A percentile compares a stretch with the other conserved stretches of the same genome.
These are phyloP conservation scores for Cryptococcus sp. DNA, from an alignment of 1,284 basidiomycete genomes.

Conservation along the genomic window DNA sequence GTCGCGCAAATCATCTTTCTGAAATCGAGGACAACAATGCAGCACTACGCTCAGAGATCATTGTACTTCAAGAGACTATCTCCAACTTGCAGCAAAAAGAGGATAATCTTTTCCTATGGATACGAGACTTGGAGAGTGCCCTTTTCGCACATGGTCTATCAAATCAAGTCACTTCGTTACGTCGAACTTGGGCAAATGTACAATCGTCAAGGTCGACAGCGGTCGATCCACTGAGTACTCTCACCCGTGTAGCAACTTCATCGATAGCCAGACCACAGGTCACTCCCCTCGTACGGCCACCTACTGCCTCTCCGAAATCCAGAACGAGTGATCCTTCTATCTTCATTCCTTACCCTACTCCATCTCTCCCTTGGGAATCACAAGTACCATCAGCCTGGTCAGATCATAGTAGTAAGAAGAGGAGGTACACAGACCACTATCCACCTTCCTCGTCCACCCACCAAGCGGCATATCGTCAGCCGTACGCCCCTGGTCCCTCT, in stretches of 20 bases:
- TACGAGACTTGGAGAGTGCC: conserved; percentile 30
- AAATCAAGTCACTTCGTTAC: conserved; percentile 24
- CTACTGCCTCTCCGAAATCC: neutral
- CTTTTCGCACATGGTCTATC: conserved; percentile 27
- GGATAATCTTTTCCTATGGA: conserved; percentile 22
- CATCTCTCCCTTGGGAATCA: neutral
- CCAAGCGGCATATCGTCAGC: neutral
- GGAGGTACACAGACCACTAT: neutral
- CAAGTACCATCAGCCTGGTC: neutral
- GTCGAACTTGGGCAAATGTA: conserved; percentile 19
- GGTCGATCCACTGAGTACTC: neutral
- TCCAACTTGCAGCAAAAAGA: conserved; percentile 11
- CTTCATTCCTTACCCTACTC: neutral
- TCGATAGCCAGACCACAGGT: neutral
- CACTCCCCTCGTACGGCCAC: neutral
- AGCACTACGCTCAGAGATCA: conserved; percentile 11
- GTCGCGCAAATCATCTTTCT: conserved; percentile 38
- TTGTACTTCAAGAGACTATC: conserved; percentile 5
- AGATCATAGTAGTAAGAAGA: neutral
- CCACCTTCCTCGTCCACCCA: neutral
- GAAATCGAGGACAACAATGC: conserved; percentile 28
- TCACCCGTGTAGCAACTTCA: conserved; percentile 1
- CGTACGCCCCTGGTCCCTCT: neutral
- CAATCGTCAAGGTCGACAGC: neutral
- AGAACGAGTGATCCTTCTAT: neutral